Conservation (phyloP, 1,284 basidiomycete genomes). For the Fistulinella cinereoalba region DNA sequence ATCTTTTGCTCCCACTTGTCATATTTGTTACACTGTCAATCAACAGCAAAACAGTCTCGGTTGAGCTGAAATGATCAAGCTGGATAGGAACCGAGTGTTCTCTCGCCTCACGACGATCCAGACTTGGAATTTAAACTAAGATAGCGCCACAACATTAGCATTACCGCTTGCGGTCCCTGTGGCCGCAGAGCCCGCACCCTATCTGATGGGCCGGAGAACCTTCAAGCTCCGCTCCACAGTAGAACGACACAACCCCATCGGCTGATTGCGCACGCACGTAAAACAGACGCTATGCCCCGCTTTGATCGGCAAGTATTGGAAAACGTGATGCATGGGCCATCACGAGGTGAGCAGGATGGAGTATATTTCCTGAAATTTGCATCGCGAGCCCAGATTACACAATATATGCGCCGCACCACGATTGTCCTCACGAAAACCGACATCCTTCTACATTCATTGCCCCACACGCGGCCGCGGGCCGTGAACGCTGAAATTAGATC, state of each 20-base stretch:
- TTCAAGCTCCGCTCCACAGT: conserved; percentile 15
- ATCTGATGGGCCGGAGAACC: not conserved
- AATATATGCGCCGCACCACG: not conserved
- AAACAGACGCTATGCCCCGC: conserved; percentile 2
- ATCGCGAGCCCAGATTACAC: not conserved
- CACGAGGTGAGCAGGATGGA: too few species aligned
- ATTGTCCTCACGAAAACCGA: conserved; percentile 1
- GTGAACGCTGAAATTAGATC: too few species aligned
- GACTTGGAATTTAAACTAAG: not conserved
- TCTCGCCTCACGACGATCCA: not conserved
- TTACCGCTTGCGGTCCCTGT: not conserved
- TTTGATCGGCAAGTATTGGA: conserved; percentile 5
- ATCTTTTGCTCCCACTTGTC: not conserved
- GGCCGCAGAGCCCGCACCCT: too few species aligned
- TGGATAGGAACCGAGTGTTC: not conserved
- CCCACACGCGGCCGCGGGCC: conserved; percentile 7
- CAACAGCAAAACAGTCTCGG: not conserved
- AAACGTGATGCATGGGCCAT: too few species aligned
- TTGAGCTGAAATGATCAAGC: not conserved
- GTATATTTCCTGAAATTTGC: not conserved
- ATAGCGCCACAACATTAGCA: not conserved
- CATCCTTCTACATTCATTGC: not conserved
- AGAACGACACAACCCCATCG: conserved; percentile 3
- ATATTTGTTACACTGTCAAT: not conserved
- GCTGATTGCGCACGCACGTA: conserved; percentile 4